These are phyloP conservation scores for Lactarius vividus DNA, from an alignment of 768 basidiomycete species.

Conservation along the genomic window DNA sequence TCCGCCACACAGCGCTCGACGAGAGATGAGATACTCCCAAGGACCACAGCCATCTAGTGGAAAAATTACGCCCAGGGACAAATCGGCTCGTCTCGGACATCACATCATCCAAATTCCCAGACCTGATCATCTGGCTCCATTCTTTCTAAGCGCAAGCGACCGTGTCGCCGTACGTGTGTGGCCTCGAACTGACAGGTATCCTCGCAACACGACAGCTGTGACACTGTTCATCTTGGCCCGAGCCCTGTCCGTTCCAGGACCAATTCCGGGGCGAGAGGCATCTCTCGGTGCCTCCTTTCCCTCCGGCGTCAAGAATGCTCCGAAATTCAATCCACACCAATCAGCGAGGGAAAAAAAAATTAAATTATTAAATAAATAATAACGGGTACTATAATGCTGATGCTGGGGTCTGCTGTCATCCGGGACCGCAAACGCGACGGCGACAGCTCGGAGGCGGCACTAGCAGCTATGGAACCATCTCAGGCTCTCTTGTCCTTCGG, in stretches of 20 bases:
- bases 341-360: not conserved
- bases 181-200: constrained; percentile 6
- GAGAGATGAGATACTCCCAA: not conserved
- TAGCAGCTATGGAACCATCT: not conserved
- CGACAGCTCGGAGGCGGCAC: not conserved
- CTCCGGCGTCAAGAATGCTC: constrained; percentile 12
- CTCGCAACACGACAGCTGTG: constrained; percentile 8
- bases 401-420: no score
- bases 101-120: not conserved
- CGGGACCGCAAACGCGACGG: not conserved
- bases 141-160: not conserved
- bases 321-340: not conserved
- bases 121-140: constrained; percentile 15
- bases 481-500: not conserved
- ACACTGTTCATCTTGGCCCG: not conserved
- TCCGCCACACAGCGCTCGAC: not conserved
- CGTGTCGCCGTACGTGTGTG: not conserved
- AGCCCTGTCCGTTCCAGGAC: not conserved
- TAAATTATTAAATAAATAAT: constrained; percentile 3
- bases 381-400: not conserved
- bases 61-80: not conserved
- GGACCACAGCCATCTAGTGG: not conserved
- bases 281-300: not conserved
- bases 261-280: not conserved
- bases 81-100: not conserved